Evolutionary conservation across 176 grass and related monocot species (phyloP).

Genomic region (Miscanthus lutarioriparius): DNA sequence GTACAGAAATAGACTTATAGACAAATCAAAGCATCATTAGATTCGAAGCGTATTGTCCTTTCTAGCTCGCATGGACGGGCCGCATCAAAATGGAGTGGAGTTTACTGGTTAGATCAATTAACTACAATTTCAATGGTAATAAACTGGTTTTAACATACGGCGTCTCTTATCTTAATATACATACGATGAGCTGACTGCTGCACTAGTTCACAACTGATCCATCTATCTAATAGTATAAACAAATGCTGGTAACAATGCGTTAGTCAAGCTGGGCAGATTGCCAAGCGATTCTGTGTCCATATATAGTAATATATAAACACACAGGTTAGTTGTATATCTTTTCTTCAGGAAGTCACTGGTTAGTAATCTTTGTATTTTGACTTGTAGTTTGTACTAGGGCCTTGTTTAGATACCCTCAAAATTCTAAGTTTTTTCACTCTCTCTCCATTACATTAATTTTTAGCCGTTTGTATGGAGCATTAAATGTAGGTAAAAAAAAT

Average conservation of each 20-base stretch:
- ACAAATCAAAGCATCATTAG: neutral
- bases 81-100: neutral
- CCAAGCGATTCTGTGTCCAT: neutral
- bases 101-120: too few relatives aligned
- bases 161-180: too few relatives aligned
- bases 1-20: neutral
- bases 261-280: neutral
- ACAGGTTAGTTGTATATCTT: neutral
- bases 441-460: too few relatives aligned
- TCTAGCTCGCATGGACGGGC: neutral
- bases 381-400: too few relatives aligned
- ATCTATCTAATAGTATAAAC: neutral
- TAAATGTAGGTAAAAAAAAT: too few relatives aligned
- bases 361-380: too few relatives aligned
- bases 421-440: too few relatives aligned
- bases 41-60: neutral
- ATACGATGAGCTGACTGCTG: slow-evolving; percentile 6
- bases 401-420: too few relatives aligned
- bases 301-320: neutral
- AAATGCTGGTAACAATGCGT: neutral
- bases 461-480: too few relatives aligned
- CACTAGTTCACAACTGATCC: neutral
- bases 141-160: neutral
- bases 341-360: too few relatives aligned
- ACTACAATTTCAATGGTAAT: too few relatives aligned